Conservation (phyloP, 1,139 yeast species). For the Pichia sp. region DNA sequence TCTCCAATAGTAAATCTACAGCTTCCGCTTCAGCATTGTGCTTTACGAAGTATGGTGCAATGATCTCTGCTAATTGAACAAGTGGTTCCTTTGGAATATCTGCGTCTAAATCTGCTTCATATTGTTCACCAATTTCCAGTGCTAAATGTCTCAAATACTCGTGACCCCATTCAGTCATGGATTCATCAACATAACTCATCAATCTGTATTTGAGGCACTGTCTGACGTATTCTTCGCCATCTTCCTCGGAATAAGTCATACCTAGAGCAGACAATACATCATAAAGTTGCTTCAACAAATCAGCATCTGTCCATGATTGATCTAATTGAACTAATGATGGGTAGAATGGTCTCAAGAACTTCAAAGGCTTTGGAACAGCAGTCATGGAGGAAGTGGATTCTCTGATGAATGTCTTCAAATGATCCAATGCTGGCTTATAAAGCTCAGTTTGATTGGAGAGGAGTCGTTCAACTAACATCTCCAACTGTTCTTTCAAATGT, state of each 20-base stretch:
- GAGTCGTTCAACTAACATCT: conserved; percentile 75
- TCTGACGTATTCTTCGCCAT: conserved; percentile 47
- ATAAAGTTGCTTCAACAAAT: conserved; percentile 47
- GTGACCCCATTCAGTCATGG: conserved; percentile 92
- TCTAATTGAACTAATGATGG: conserved; percentile 58
- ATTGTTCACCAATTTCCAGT: conserved; percentile 86
- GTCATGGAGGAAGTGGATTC: conserved; percentile 98
- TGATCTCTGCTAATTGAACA: conserved; percentile 59
- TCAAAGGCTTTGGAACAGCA: conserved; percentile 97
- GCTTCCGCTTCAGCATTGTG: conserved; percentile 99
- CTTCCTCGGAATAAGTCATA: conserved; percentile 81
- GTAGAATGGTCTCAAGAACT: conserved; percentile 86
- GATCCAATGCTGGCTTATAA: conserved; percentile 53
- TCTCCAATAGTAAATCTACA: conserved; percentile 82
- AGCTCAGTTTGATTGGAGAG: conserved; percentile 41
- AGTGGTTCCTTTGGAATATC: conserved; percentile 28
- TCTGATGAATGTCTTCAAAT: conserved; percentile 70
- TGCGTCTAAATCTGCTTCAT: conserved; percentile 45
- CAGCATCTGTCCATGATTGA: conserved; percentile 41
- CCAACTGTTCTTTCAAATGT: conserved; percentile 80
- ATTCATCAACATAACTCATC: conserved; percentile 46
- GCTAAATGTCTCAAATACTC: conserved; percentile 96
- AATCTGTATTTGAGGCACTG: conserved; percentile 81
- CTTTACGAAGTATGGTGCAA: conserved; percentile 84
- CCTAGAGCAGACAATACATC: conserved; percentile 91